Evolutionary conservation across 2,329 filamentous ascomycete species (phyloP).

Genomic region (Zasmidium angulare): DNA sequence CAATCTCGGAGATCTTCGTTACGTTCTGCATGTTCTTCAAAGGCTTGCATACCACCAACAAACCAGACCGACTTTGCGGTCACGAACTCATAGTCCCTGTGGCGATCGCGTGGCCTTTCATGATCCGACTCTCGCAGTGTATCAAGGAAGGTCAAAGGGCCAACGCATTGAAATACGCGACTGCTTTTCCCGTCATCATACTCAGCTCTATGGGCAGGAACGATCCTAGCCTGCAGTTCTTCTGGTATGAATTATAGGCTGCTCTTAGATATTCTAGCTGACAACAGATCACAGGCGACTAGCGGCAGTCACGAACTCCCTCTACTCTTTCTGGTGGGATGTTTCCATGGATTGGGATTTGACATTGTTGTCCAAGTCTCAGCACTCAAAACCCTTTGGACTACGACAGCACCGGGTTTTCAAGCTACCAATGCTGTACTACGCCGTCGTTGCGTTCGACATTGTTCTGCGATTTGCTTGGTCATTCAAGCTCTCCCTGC

Average conservation of each 20-base stretch:
- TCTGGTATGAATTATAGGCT: conserved; percentile 17
- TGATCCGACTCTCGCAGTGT: conserved; percentile 89
- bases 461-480: conserved; percentile 83
- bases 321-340: conserved; percentile 99
- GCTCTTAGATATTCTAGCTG: neutral
- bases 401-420: conserved; percentile 75
- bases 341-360: conserved; percentile 96
- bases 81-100: conserved; percentile 77
- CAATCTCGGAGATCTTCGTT: conserved; percentile 86
- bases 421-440: conserved; percentile 73
- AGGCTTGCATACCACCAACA: conserved; percentile 71
- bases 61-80: conserved; percentile 79
- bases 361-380: conserved; percentile 67
- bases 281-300: conserved; percentile 21
- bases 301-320: conserved; percentile 67
- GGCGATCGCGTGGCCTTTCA: conserved; percentile 76
- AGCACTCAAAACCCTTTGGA: conserved; percentile 70
- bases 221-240: conserved; percentile 17
- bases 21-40: conserved; percentile 81
- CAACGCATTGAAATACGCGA: conserved; percentile 94
- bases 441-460: conserved; percentile 75
- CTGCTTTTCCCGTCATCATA: conserved; percentile 86
- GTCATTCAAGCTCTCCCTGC: conserved; percentile 81
- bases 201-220: conserved; percentile 43
- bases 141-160: conserved; percentile 81